Percentiles rank a stretch among this genome's conserved stretches.
Evolutionary conservation across 139 green algal genomes (phyloP).

Genomic region (Yamagishiella unicocca): DNA sequence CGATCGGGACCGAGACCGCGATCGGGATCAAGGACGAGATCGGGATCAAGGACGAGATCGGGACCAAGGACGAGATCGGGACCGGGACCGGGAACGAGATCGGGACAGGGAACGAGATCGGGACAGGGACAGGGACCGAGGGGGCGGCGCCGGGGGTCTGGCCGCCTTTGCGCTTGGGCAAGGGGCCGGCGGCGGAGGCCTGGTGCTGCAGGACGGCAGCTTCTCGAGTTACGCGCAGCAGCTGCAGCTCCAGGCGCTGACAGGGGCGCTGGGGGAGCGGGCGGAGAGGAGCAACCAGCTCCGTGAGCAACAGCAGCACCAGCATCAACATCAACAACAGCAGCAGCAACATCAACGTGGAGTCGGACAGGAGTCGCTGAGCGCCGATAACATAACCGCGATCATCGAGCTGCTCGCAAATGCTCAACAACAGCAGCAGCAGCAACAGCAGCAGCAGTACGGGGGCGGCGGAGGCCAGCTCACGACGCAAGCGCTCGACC

Average conservation of each 20-base stretch:
- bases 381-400: not conserved
- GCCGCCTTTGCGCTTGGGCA: not conserved
- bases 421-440: not conserved
- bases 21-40: not conserved
- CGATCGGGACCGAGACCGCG: not conserved
- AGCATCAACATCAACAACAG: not conserved
- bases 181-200: not conserved
- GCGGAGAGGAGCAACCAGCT: not conserved
- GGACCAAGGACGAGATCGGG: not conserved
- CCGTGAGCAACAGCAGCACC: not conserved
- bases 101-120: not conserved
- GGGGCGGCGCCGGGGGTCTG: not conserved
- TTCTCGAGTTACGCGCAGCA: not conserved
- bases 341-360: not conserved
- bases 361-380: not conserved
- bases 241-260: constrained; percentile 11
- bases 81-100: not conserved
- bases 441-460: not conserved
- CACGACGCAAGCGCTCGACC: not conserved
- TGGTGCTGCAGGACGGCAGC: not conserved
- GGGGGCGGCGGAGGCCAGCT: not conserved
- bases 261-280: not conserved
- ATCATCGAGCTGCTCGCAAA: not conserved
- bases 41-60: too few relatives aligned
- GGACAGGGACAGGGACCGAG: not conserved